Evolutionary conservation across 2,329 filamentous ascomycete genomes (phyloP).

Genomic region (Chlorencoelia australis): DNA sequence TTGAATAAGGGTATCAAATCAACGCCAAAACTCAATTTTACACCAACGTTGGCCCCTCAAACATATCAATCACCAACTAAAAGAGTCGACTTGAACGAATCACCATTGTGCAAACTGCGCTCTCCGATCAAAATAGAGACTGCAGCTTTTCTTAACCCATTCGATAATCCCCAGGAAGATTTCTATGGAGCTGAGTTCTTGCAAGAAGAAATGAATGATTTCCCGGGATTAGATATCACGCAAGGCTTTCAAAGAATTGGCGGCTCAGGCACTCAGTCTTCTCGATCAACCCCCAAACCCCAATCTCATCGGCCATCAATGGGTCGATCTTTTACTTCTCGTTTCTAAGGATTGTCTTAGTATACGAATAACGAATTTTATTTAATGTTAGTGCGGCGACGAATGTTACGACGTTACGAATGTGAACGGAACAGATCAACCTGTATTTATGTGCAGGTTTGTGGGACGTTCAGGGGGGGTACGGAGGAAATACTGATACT

Average conservation of each 20-base stretch:
- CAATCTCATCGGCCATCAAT: constrained; percentile 17
- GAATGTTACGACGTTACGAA: constrained; percentile 15
- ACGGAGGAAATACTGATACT: not conserved
- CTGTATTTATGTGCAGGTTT: not conserved
- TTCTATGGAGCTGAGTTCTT: constrained; percentile 46
- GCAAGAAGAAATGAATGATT: constrained; percentile 48
- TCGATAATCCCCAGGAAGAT: constrained; percentile 34
- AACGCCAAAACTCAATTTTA: constrained; percentile 40
- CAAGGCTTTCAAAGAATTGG: constrained; percentile 71
- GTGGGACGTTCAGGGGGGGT: not conserved
- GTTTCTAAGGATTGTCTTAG: constrained; percentile 18
- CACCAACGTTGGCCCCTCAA: constrained; percentile 25
- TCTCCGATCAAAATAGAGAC: no score
- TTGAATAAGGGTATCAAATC: constrained; percentile 42
- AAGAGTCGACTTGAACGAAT: constrained; percentile 32
- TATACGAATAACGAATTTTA: constrained; percentile 9
- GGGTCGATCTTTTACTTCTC: constrained; percentile 25
- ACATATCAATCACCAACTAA: constrained; percentile 47
- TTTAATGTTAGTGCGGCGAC: constrained; percentile 7
- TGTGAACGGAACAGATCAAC: constrained; percentile 3
- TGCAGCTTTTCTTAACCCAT: constrained; percentile 14
- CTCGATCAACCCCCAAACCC: constrained; percentile 17
- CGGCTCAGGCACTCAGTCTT: constrained; percentile 30
- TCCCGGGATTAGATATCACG: constrained; percentile 57
- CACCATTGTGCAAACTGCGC: constrained; percentile 17